Conservation (phyloP, 148 eudicot species). For the Suaeda aralocaspica region DNA sequence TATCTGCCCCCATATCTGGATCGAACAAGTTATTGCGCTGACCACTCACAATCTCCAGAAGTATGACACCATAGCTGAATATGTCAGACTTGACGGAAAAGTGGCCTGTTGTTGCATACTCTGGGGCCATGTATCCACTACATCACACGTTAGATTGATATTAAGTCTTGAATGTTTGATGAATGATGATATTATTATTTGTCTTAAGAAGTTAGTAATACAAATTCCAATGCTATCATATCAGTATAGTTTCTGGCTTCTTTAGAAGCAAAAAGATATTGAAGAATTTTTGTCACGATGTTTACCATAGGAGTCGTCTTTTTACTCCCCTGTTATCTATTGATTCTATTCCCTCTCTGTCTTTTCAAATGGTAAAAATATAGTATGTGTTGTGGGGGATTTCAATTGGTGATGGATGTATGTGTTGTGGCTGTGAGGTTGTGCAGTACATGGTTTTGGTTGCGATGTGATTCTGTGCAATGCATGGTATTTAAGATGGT, state of each 20-base stretch:
- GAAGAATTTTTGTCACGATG: too few species aligned
- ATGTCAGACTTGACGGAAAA: slow-evolving; percentile 75
- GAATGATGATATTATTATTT: background rate
- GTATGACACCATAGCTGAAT: slow-evolving; percentile 61
- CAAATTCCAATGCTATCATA: background rate
- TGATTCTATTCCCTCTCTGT: too few species aligned
- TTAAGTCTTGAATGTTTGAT: background rate
- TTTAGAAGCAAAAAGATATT: background rate
- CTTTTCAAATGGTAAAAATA: too few species aligned
- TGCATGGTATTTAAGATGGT: too few species aligned
- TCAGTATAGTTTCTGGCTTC: background rate
- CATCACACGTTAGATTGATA: background rate
- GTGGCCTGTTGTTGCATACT: slow-evolving; percentile 60
- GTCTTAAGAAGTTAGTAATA: background rate
- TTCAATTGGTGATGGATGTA: too few species aligned
- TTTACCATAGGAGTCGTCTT: too few species aligned
- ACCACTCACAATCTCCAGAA: slow-evolving; percentile 60
- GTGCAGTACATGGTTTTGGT: too few species aligned
- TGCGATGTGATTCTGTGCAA: too few species aligned
- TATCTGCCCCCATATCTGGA: slow-evolving; percentile 12
- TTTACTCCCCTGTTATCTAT: too few species aligned
- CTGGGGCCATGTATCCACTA: slow-evolving; percentile 92
- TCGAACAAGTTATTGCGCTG: background rate
- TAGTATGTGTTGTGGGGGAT: too few species aligned
- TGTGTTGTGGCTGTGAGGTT: too few species aligned